Percentiles rank a stretch among this genome's conserved stretches.
phyloP scores from a whole-genome alignment of 129 eudicot species.

The Pittosporum tobira region DNA sequence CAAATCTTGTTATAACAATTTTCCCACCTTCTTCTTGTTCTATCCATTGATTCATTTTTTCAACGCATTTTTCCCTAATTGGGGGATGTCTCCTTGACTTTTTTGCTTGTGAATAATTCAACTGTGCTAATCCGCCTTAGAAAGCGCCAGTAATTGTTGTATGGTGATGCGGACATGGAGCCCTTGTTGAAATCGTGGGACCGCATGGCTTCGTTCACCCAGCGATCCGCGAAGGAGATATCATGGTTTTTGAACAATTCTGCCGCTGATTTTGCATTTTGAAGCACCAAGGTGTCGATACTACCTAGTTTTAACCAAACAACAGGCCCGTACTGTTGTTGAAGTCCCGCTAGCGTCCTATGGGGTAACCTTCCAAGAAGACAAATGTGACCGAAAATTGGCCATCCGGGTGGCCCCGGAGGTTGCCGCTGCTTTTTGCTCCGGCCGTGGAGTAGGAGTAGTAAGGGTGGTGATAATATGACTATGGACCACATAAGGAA shows the following conservation, averaged over 20 bases:
- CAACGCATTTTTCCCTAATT: conserved; percentile 3
- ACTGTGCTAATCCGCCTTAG: background rate
- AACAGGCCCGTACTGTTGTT: conserved; percentile 11
- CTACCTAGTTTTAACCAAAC: conserved; percentile 19
- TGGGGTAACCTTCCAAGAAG: conserved; percentile 18
- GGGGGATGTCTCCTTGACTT: background rate
- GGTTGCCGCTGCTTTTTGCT: background rate
- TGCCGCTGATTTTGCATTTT: conserved; percentile 9
- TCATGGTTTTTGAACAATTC: conserved; percentile 28
- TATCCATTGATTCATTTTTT: background rate
- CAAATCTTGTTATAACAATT: background rate
- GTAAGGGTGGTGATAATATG: background rate
- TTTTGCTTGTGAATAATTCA: conserved; percentile 1
- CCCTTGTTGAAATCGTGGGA: background rate
- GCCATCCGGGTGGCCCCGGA: conserved; percentile 14
- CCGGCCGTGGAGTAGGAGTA: background rate
- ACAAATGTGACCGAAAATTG: conserved; percentile 15
- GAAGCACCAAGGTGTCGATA: conserved; percentile 17
- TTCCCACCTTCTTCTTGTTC: background rate
- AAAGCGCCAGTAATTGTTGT: conserved; percentile 8
- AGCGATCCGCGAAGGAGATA: conserved; percentile 12
- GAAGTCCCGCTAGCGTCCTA: conserved; percentile 3
- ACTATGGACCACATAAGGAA: background rate
- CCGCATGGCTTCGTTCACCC: background rate
- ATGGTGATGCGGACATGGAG: background rate